Percentiles rank a stretch among this genome's conserved stretches.
Conservation (phyloP, 2,329 filamentous ascomycete genomes). For the Anthostomella pinea region DNA sequence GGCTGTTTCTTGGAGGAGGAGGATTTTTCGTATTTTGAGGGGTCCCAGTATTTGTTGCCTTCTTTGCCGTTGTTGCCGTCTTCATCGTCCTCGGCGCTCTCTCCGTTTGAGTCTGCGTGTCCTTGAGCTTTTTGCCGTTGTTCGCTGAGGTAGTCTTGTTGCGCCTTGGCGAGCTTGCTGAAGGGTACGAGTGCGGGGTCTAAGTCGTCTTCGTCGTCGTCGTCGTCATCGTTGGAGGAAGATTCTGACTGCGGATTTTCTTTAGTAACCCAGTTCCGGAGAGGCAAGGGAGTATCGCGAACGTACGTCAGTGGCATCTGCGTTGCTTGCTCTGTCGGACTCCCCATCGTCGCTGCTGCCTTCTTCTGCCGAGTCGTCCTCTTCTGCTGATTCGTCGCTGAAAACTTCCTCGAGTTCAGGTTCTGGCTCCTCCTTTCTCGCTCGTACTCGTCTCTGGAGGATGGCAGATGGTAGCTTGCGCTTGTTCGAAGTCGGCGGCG, state of each 20-base stretch:
- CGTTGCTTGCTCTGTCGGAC: constrained; percentile 23
- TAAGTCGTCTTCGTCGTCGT: constrained; percentile 36
- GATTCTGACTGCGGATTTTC: constrained; percentile 16
- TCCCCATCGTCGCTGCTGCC: constrained; percentile 28
- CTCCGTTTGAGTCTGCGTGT: constrained; percentile 11
- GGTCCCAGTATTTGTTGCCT: constrained; percentile 34
- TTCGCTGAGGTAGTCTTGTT: constrained; percentile 57
- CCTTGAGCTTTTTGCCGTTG: constrained; percentile 20
- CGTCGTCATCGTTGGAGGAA: constrained; percentile 24
- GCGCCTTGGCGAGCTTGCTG: constrained; percentile 83
- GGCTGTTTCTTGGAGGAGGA: constrained; percentile 15
- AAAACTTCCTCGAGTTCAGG: constrained; percentile 37
- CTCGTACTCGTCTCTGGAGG: constrained; percentile 43
- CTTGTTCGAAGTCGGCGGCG: constrained; percentile 30
- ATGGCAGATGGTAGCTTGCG: constrained; percentile 39
- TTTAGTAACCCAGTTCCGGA: not conserved
- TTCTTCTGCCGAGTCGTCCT: constrained; percentile 32
- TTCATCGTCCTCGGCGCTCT: constrained; percentile 26
- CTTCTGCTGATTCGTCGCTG: constrained; percentile 34
- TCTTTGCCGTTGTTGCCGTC: constrained; percentile 25
- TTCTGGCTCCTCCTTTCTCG: constrained; percentile 41
- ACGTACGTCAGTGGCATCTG: not conserved
- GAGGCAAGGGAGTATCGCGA: constrained; percentile 2
- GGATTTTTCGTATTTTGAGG: constrained; percentile 39
- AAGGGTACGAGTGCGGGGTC: constrained; percentile 70